Percentiles rank a stretch among this genome's conserved stretches.
These are phyloP conservation scores for Linnemannia hyalina DNA, from an alignment of 192 early-diverging fungal genomes.

Conservation along the genomic window DNA sequence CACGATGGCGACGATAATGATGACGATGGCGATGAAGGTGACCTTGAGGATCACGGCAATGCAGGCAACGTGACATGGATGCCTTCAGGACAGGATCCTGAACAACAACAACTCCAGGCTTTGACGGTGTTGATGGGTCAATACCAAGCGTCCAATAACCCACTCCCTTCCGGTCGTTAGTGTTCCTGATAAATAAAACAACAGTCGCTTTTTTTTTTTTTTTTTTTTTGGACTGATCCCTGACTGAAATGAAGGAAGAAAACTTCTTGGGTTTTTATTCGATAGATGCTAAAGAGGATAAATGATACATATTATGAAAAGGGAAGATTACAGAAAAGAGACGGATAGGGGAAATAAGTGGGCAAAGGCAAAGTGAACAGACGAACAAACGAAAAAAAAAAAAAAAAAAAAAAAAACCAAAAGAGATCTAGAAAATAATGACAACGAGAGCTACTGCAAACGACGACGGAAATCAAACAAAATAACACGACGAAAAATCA, in stretches of 20 bases:
- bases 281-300: too few species aligned
- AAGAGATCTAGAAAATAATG: neutral
- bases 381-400: neutral
- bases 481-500: neutral
- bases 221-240: neutral
- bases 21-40: neutral
- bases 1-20: neutral
- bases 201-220: neutral
- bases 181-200: neutral
- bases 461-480: neutral
- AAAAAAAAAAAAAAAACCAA: conserved; percentile 12
- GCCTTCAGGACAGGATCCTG: neutral
- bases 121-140: conserved; percentile 9
- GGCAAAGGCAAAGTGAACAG: neutral
- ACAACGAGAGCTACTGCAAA: neutral
- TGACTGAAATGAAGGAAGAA: neutral
- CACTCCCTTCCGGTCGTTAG: neutral
- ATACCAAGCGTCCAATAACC: neutral
- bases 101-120: conserved; percentile 19
- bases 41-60: neutral
- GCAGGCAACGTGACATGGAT: neutral
- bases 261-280: too few species aligned
- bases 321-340: neutral
- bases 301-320: neutral
- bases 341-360: neutral